Conservation (phyloP, 768 basidiomycete species). For the Chlorophyllum brunneum region DNA sequence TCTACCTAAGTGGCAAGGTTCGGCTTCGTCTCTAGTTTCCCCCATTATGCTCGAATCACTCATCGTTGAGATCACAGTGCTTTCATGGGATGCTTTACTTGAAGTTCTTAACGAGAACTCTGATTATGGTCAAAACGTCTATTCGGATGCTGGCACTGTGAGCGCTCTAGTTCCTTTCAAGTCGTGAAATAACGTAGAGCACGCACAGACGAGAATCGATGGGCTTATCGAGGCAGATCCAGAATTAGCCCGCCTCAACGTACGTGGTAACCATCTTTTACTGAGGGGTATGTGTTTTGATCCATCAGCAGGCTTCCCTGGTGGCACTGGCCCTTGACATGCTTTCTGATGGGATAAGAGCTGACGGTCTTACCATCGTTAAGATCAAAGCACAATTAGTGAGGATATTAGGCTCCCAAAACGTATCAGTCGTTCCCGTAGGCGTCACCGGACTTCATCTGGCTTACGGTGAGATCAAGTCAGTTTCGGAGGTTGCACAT, state of each 20-base stretch:
- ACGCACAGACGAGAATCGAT: not conserved
- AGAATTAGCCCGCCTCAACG: constrained; percentile 45
- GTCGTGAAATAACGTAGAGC: not conserved
- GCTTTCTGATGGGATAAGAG: constrained; percentile 57
- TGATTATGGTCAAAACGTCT: constrained; percentile 45
- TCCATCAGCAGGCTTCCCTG: constrained; percentile 42
- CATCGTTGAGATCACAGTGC: constrained; percentile 33
- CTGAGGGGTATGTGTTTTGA: constrained; percentile 7
- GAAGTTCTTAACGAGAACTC: constrained; percentile 42
- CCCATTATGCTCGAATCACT: not conserved
- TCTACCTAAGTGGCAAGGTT: constrained; percentile 67
- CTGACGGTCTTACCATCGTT: constrained; percentile 49
- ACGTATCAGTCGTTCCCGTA: constrained; percentile 42
- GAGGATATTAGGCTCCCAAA: constrained; percentile 49
- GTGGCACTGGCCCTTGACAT: constrained; percentile 59
- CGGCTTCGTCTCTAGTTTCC: constrained; percentile 1
- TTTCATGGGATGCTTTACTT: constrained; percentile 61
- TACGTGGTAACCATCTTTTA: constrained; percentile 20
- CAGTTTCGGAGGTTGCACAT: constrained; percentile 38
- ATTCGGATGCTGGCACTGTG: constrained; percentile 25
- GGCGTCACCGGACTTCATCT: constrained; percentile 46
- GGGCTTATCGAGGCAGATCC: constrained; percentile 29
- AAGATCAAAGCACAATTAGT: constrained; percentile 58
- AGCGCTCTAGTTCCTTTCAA: constrained; percentile 31
- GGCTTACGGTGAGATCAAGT: constrained; percentile 44